Evolutionary conservation across 805 yeast species (phyloP).

Genomic region (Starmera caribaea): DNA sequence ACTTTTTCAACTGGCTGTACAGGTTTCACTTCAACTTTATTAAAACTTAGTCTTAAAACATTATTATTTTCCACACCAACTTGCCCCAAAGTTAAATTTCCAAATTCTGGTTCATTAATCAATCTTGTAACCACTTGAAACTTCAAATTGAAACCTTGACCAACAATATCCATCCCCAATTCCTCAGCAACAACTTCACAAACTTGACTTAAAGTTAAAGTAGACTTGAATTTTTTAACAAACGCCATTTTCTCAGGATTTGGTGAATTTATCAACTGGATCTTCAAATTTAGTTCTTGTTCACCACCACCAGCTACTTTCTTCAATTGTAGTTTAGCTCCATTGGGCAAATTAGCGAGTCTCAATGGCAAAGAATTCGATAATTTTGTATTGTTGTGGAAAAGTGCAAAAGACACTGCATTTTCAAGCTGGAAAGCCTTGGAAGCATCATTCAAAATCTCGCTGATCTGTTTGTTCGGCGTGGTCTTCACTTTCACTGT

Average conservation of each 20-base stretch:
- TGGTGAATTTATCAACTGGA: slow-evolving; percentile 17
- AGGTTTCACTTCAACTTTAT: neutral
- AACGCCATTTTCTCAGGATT: slow-evolving; percentile 14
- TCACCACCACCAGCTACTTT: neutral
- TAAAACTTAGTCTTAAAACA: slow-evolving; percentile 14
- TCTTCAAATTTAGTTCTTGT: slow-evolving; percentile 19
- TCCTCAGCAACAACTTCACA: slow-evolving; percentile 11
- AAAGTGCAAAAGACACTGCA: slow-evolving; percentile 1
- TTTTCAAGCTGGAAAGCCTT: slow-evolving; percentile 1
- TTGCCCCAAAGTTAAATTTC: slow-evolving; percentile 4
- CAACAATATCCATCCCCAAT: slow-evolving; percentile 6
- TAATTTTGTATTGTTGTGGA: slow-evolving; percentile 23
- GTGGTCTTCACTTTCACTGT: neutral
- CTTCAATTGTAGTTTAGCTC: slow-evolving; percentile 29
- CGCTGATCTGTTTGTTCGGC: neutral
- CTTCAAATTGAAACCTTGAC: slow-evolving; percentile 9
- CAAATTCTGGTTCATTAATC: slow-evolving; percentile 7
- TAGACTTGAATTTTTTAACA: slow-evolving; percentile 14
- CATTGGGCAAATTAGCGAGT: slow-evolving; percentile 32
- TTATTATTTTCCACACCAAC: slow-evolving; percentile 17
- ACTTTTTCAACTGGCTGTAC: neutral
- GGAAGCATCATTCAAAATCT: neutral
- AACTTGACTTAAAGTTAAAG: slow-evolving; percentile 7
- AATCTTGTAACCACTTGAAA: slow-evolving; percentile 13
- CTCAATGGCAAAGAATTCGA: slow-evolving; percentile 34